A percentile compares a stretch with the other conserved stretches of the same genome.
Evolutionary conservation across 2,329 filamentous ascomycete genomes (phyloP).

Genomic region (Diplodia mutila): DNA sequence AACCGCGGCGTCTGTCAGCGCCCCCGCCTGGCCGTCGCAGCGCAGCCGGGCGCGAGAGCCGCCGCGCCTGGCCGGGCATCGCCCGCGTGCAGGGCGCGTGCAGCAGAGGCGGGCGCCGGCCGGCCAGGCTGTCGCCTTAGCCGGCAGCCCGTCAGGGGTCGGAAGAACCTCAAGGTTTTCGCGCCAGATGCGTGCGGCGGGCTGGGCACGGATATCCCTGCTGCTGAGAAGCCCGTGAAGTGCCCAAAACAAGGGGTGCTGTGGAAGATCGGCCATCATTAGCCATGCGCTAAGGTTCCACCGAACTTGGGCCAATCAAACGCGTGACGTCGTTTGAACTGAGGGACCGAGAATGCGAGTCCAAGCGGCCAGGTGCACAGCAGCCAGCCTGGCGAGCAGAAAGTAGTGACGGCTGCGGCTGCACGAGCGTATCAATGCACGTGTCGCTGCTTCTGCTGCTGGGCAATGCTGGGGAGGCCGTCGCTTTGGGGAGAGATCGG

Average conservation of each 20-base stretch:
- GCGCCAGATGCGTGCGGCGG: constrained; percentile 19
- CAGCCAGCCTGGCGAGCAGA: background rate
- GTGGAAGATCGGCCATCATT: constrained; percentile 16
- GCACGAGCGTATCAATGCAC: background rate
- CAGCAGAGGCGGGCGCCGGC: background rate
- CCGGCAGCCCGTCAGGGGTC: constrained; percentile 19
- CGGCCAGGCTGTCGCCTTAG: constrained; percentile 11
- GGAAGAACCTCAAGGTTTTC: constrained; percentile 16
- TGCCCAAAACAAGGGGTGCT: constrained; percentile 18
- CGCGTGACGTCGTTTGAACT: constrained; percentile 3
- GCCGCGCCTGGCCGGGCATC: background rate
- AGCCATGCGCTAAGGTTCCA: constrained; percentile 20
- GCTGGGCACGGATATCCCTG: constrained; percentile 16
- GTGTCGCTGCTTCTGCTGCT: background rate
- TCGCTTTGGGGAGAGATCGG: background rate
- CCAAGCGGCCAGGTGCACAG: constrained; percentile 5
- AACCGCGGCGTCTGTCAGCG: constrained; percentile 11
- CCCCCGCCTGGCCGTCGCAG: background rate
- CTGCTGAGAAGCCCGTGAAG: constrained; percentile 8
- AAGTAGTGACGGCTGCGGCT: background rate
- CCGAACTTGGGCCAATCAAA: constrained; percentile 10
- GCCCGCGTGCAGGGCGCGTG: background rate
- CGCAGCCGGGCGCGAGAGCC: constrained; percentile 11
- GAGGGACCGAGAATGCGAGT: background rate
- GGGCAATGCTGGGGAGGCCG: background rate